Evolutionary conservation across 352 stramenopile genomes (phyloP).

Genomic region (Discostella stelligera): DNA sequence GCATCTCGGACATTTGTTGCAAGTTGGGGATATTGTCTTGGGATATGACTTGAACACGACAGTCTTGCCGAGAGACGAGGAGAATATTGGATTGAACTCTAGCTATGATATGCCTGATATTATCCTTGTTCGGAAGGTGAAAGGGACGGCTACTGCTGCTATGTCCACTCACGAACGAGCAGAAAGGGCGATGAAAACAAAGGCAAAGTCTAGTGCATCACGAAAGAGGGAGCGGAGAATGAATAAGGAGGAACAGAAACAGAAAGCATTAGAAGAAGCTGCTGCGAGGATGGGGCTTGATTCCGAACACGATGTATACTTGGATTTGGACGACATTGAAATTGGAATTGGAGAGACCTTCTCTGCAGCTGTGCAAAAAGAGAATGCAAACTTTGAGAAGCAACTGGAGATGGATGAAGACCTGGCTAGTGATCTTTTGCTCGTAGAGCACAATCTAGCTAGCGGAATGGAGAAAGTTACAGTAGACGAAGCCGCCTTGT

Average conservation of each 20-base stretch:
- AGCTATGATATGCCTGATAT: constrained; percentile 81
- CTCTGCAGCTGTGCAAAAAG: constrained; percentile 27
- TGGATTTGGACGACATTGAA: constrained; percentile 48
- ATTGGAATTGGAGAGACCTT: constrained; percentile 34
- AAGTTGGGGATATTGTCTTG: constrained; percentile 75
- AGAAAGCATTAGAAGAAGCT: constrained; percentile 64
- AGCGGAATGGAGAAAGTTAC: constrained; percentile 16
- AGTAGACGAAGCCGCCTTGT: background rate
- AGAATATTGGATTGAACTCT: constrained; percentile 60
- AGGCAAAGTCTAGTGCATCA: constrained; percentile 55
- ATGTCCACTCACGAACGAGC: constrained; percentile 5
- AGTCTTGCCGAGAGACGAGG: constrained; percentile 46
- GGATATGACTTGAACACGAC: constrained; percentile 79
- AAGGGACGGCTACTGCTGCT: constrained; percentile 25
- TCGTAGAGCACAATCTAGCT: constrained; percentile 64
- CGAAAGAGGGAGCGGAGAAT: constrained; percentile 64
- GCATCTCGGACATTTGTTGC: constrained; percentile 78
- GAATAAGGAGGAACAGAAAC: constrained; percentile 76
- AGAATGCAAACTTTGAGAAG: constrained; percentile 48
- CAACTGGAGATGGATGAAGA: constrained; percentile 64
- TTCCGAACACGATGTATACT: constrained; percentile 50
- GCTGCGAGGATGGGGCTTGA: constrained; percentile 77
- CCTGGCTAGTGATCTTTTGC: constrained; percentile 63
- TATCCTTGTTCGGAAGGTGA: constrained; percentile 82
- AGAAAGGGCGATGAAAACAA: constrained; percentile 30